These are phyloP conservation scores for Golubevia sp. DNA, from an alignment of 1,284 basidiomycete species.

Conservation along the genomic window DNA sequence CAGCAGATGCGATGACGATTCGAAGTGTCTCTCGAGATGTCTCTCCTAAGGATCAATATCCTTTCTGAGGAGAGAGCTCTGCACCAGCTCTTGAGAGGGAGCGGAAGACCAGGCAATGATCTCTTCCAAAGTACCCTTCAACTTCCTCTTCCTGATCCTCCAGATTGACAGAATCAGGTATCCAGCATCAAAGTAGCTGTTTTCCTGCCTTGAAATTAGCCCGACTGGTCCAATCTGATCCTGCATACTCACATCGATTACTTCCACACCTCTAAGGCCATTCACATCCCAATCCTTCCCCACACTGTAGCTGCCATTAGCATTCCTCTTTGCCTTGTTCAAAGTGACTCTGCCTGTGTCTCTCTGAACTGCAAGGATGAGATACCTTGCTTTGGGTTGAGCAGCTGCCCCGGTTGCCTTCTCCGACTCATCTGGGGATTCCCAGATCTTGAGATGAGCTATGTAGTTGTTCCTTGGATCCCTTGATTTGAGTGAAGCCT, in stretches of 20 bases:
- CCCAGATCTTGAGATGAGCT: constrained; percentile 57
- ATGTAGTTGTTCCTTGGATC: constrained; percentile 47
- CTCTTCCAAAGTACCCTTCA: too few species aligned
- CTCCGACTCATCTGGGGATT: constrained; percentile 23
- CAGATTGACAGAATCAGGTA: too few species aligned
- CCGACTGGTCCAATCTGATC: too few species aligned
- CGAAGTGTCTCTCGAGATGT: too few species aligned
- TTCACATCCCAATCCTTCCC: constrained; percentile 93
- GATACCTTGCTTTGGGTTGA: constrained; percentile 45
- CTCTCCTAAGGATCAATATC: not conserved
- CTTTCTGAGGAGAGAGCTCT: too few species aligned
- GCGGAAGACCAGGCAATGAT: too few species aligned
- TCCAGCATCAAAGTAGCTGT: too few species aligned
- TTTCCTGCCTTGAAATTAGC: too few species aligned
- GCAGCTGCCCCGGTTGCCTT: constrained; percentile 1
- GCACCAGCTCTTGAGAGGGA: not conserved
- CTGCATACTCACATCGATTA: constrained; percentile 75
- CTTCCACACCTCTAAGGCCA: constrained; percentile 79
- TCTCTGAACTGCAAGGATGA: constrained; percentile 44
- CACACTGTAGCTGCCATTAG: constrained; percentile 91
- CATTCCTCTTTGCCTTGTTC: constrained; percentile 66
- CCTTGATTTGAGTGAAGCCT: constrained; percentile 42
- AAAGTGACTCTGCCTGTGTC: constrained; percentile 37
- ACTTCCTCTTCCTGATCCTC: too few species aligned
- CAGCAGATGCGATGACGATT: not conserved